Evolutionary conservation across 257 asterid species (phyloP).

Genomic region (Voacanga thouarsii): DNA sequence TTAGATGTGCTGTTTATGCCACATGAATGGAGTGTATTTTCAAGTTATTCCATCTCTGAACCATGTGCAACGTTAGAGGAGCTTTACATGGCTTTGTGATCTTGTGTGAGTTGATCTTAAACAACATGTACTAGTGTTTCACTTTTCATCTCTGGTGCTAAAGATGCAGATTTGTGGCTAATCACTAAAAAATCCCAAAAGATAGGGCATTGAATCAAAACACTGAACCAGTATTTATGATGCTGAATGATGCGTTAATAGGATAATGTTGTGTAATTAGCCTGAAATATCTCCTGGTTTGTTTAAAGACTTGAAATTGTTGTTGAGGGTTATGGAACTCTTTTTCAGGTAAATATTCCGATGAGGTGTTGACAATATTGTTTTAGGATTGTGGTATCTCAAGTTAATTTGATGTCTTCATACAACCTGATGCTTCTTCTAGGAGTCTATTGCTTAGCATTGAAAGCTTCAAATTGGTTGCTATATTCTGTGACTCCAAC

Average conservation of each 20-base stretch:
- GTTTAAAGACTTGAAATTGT: too few relatives aligned
- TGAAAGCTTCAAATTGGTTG: not conserved
- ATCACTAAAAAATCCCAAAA: not conserved
- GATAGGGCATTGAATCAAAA: not conserved
- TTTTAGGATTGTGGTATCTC: not conserved
- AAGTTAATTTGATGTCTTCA: not conserved
- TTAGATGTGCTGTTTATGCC: not conserved
- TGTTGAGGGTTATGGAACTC: not conserved
- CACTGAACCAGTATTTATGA: not conserved
- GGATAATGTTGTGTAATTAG: not conserved
- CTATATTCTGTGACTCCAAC: not conserved
- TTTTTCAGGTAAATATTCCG: too few relatives aligned
- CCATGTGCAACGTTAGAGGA: not conserved
- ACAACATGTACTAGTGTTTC: not conserved
- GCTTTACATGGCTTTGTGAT: not conserved
- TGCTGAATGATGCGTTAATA: not conserved
- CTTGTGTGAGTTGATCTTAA: not conserved
- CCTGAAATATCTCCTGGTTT: not conserved
- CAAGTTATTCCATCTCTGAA: not conserved
- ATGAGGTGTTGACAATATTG: not conserved
- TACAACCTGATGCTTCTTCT: not conserved
- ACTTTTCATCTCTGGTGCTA: not conserved
- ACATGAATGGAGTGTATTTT: too few relatives aligned
- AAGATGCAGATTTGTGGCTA: not conserved
- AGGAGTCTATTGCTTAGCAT: not conserved